phyloP scores from a whole-genome alignment of 176 grass and related monocot species.

The Cenchrus purpureus region DNA sequence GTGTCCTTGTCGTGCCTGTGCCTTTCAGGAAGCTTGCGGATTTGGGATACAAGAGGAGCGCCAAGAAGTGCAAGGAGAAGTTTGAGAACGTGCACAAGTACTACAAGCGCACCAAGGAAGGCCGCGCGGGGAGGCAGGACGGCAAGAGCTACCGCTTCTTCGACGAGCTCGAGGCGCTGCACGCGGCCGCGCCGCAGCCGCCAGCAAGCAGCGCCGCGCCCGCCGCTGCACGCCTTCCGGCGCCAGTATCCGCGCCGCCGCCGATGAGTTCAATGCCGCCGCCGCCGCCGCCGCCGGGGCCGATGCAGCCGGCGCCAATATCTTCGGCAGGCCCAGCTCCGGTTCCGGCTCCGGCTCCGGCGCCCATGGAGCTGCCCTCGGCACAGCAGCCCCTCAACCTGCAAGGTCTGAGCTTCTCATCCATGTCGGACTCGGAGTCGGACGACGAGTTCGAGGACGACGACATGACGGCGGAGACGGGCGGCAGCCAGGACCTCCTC shows the following conservation, averaged over 20 bases:
- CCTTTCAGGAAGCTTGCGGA: conserved; percentile 81
- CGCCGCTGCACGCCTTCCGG: conserved; percentile 20
- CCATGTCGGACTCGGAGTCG: conserved; percentile 76
- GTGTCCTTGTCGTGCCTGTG: conserved; percentile 36
- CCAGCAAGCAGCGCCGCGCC: neutral
- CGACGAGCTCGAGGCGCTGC: conserved; percentile 71
- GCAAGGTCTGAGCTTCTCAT: conserved; percentile 72
- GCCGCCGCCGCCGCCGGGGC: neutral
- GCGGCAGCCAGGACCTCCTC: conserved; percentile 48
- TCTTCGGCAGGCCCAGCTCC: conserved; percentile 46
- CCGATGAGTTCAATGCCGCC: conserved; percentile 45
- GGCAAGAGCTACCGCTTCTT: conserved; percentile 99
- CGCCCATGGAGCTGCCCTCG: conserved; percentile 21
- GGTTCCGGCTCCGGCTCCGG: conserved; percentile 36
- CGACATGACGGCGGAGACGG: conserved; percentile 67
- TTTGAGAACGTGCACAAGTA: conserved; percentile 99
- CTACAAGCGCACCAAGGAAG: conserved; percentile 99
- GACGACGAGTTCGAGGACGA: conserved; percentile 63
- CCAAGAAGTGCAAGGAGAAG: conserved; percentile 99
- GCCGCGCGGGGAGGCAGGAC: conserved; percentile 82
- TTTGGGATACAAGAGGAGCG: conserved; percentile 80
- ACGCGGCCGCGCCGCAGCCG: conserved; percentile 34
- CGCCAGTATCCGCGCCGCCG: conserved; percentile 23
- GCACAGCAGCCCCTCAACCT: conserved; percentile 40
- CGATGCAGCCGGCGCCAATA: conserved; percentile 53